Evolutionary conservation across 148 eudicot genomes (phyloP).

Genomic region (Rhododendron griersonianum): DNA sequence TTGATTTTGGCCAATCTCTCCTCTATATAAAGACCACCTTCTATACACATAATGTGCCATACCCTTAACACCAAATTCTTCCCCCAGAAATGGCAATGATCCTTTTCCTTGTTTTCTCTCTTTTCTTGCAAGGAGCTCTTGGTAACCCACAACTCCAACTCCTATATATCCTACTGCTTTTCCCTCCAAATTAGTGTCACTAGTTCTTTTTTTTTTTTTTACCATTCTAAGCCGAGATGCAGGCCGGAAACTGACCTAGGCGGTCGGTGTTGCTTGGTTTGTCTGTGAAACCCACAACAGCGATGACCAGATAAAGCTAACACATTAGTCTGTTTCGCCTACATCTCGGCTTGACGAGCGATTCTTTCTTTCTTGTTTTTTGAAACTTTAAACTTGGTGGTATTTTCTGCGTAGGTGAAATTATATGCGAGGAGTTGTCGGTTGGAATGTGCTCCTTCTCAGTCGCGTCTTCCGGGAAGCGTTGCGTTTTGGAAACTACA

Average conservation of each 20-base stretch:
- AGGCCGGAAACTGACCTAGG: background rate
- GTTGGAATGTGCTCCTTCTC: constrained; percentile 31
- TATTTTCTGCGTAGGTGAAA: constrained; percentile 18
- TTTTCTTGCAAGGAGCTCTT: constrained; percentile 35
- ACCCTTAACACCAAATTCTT: background rate
- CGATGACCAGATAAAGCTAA: background rate
- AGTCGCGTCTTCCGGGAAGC: constrained; percentile 25
- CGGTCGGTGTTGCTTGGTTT: background rate
- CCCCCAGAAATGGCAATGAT: constrained; percentile 18
- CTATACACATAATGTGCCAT: background rate
- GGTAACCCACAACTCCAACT: constrained; percentile 13
- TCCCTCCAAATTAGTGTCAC: background rate
- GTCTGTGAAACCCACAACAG: background rate
- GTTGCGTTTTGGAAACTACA: constrained; percentile 35
- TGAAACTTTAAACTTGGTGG: background rate
- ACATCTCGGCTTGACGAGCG: background rate
- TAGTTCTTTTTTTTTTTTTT: background rate
- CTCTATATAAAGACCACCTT: background rate
- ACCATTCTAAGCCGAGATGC: background rate
- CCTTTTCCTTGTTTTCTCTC: constrained; percentile 26
- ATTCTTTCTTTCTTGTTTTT: background rate
- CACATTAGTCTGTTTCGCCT: background rate
- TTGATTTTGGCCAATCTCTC: background rate
- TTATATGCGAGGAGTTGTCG: constrained; percentile 39
- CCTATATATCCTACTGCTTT: background rate